Percentiles rank a stretch among this genome's conserved stretches.
Evolutionary conservation across 345 rosid species (phyloP).

Genomic region (Eucalyptus grandis): DNA sequence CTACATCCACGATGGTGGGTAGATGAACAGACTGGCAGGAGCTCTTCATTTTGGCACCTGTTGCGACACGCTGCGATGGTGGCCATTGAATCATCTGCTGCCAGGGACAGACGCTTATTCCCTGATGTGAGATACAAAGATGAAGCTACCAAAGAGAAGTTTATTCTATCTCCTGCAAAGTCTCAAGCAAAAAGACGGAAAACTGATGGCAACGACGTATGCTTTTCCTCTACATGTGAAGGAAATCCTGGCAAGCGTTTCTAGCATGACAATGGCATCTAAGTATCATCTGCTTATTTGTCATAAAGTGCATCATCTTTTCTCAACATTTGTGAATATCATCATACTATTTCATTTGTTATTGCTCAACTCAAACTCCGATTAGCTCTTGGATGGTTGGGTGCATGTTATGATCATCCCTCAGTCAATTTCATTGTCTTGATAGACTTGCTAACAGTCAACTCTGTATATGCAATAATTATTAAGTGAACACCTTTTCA

Average conservation of each 20-base stretch:
- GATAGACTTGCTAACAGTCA: background rate
- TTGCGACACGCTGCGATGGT: constrained; percentile 67
- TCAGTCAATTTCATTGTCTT: background rate
- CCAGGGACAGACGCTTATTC: constrained; percentile 57
- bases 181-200: constrained; percentile 55
- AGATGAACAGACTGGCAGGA: constrained; percentile 4
- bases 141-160: constrained; percentile 9
- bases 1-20: constrained; percentile 66
- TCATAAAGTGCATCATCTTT: background rate
- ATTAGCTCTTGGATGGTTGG: background rate
- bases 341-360: background rate
- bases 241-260: background rate
- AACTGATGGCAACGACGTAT: constrained; percentile 15
- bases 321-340: background rate
- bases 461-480: background rate
- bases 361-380: background rate
- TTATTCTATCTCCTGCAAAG: constrained; percentile 3
- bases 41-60: constrained; percentile 45
- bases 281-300: background rate
- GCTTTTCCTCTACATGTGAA: background rate
- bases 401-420: background rate
- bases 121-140: constrained; percentile 13
- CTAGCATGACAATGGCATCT: background rate
- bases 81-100: constrained; percentile 77
- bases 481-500: background rate